phyloP scores from a whole-genome alignment of 768 basidiomycete species.

The Filobasidium floriforme region DNA sequence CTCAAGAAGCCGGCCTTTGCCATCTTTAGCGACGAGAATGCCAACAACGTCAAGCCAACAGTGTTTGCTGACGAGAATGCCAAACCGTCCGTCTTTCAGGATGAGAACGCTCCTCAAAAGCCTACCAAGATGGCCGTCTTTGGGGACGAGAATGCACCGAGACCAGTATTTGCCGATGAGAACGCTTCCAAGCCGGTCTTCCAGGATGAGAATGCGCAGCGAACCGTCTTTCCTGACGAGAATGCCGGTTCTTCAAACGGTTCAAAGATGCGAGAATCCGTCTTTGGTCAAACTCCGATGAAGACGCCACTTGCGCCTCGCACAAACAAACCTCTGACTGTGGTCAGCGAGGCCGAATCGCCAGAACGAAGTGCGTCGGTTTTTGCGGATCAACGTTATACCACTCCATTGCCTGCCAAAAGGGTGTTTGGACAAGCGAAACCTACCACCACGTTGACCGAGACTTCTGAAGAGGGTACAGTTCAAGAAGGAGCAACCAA shows the following conservation, averaged over 20 bases:
- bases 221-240: conserved; percentile 9
- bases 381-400: not conserved
- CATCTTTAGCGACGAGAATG: conserved; percentile 14
- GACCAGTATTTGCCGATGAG: conserved; percentile 30
- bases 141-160: conserved; percentile 18
- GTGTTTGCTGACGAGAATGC: conserved; percentile 23
- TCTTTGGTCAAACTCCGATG: conserved; percentile 40
- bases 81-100: conserved; percentile 21
- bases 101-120: conserved; percentile 32
- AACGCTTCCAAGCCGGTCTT: conserved; percentile 27
- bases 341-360: conserved; percentile 1
- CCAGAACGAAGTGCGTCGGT: not conserved
- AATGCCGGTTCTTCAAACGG: conserved; percentile 6
- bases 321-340: conserved; percentile 28
- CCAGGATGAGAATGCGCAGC: conserved; percentile 29
- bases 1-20: conserved; percentile 1
- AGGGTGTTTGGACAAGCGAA: not conserved
- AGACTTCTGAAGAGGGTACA: conserved; percentile 4
- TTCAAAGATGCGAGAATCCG: conserved; percentile 22
- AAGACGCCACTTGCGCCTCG: conserved; percentile 21
- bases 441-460: not conserved
- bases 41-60: conserved; percentile 7
- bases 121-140: conserved; percentile 16
- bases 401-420: conserved; percentile 28
- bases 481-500: not conserved